These are phyloP conservation scores for Ramaria sp. DNA, from an alignment of 768 basidiomycete species.

Conservation along the genomic window DNA sequence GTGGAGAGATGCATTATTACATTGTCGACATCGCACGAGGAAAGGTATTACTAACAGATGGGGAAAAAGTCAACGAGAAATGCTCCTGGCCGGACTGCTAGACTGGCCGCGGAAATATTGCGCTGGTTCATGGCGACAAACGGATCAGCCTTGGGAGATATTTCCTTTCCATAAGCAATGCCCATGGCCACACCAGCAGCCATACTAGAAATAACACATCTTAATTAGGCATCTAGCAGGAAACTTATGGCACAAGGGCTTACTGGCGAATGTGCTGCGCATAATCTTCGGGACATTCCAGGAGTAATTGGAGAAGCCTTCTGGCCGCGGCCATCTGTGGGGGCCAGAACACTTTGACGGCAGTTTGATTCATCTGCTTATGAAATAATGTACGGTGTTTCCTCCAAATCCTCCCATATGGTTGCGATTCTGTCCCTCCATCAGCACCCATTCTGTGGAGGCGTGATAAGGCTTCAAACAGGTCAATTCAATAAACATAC, in stretches of 20 bases:
- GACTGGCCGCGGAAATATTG: neutral
- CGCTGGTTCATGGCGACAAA: neutral
- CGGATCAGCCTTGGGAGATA: neutral
- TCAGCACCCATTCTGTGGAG: conserved; percentile 29
- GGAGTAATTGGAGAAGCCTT: conserved; percentile 27
- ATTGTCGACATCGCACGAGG: neutral
- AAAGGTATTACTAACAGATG: neutral
- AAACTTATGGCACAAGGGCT: neutral
- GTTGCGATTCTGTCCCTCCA: conserved; percentile 32
- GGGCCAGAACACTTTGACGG: conserved; percentile 19
- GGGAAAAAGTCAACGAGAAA: conserved; percentile 1
- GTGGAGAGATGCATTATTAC: neutral
- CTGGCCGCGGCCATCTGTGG: conserved; percentile 25
- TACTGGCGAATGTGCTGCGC: conserved; percentile 23
- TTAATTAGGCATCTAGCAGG: neutral
- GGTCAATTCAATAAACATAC: conserved; percentile 10
- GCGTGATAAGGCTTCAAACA: neutral
- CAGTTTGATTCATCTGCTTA: conserved; percentile 25
- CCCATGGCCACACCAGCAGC: neutral
- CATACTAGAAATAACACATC: neutral
- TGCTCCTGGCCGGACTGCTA: conserved; percentile 1
- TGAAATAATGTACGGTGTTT: conserved; percentile 29
- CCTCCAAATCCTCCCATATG: conserved; percentile 26
- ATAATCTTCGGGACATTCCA: conserved; percentile 27
- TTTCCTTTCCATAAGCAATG: conserved; percentile 3